Evolutionary conservation across 2,329 filamentous ascomycete genomes (phyloP).

Genomic region (Graphilbum fragrans): DNA sequence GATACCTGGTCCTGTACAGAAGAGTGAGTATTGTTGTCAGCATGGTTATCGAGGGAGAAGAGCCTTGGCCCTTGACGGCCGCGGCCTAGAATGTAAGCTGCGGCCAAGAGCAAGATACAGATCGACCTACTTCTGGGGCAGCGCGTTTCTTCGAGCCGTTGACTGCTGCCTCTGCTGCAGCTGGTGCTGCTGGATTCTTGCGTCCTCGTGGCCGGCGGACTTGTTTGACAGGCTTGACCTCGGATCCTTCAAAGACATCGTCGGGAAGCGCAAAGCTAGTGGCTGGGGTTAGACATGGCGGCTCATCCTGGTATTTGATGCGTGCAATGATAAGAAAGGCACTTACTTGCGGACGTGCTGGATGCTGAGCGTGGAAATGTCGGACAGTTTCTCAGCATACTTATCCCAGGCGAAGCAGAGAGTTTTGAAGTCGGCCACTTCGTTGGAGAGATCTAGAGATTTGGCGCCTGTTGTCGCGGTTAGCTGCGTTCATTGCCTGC

Average conservation of each 20-base stretch:
- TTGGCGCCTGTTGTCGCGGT: slow-evolving; percentile 55
- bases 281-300: not conserved
- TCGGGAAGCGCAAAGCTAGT: slow-evolving; percentile 75
- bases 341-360: slow-evolving; percentile 78
- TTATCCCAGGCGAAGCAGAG: slow-evolving; percentile 65
- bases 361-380: slow-evolving; percentile 51
- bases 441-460: slow-evolving; percentile 64
- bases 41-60: no score
- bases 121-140: slow-evolving; percentile 28
- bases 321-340: no score
- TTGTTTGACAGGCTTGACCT: slow-evolving; percentile 52
- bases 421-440: slow-evolving; percentile 79
- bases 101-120: not conserved
- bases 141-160: slow-evolving; percentile 33
- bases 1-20: not conserved
- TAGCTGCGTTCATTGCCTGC: slow-evolving; percentile 15
- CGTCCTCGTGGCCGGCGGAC: slow-evolving; percentile 33
- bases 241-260: slow-evolving; percentile 76
- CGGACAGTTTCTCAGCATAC: slow-evolving; percentile 60
- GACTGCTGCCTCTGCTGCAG: slow-evolving; percentile 24
- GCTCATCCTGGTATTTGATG: no score
- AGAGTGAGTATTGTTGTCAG: no score
- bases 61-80: no score
- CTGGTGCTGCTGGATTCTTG: slow-evolving; percentile 28
- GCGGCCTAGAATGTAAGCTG: no score